Percentiles rank a stretch among this genome's conserved stretches.
Evolutionary conservation across 1,284 basidiomycete species (phyloP).

Genomic region (Leccinum huronense): DNA sequence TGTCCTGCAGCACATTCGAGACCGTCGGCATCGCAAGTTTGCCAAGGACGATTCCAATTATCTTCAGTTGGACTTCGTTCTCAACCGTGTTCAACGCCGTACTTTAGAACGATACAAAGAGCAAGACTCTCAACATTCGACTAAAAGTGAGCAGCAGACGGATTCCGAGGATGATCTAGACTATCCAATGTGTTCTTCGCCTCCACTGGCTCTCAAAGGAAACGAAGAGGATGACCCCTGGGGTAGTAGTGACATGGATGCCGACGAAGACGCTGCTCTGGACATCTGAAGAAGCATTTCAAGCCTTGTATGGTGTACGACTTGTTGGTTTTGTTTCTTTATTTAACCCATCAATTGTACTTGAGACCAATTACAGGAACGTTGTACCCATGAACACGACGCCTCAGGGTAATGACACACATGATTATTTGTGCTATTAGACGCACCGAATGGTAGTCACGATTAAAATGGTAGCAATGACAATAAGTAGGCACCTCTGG

Average conservation of each 20-base stretch:
- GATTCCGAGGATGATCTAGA: conserved; percentile 25
- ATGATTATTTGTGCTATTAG: neutral
- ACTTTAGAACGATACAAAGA: conserved; percentile 47
- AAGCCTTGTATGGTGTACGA: conserved; percentile 23
- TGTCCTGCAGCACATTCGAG: conserved; percentile 67
- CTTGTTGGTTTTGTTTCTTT: conserved; percentile 26
- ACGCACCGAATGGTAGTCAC: conserved; percentile 35
- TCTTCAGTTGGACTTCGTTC: conserved; percentile 75
- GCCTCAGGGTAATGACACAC: neutral
- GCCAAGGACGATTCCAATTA: conserved; percentile 84
- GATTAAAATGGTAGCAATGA: conserved; percentile 38
- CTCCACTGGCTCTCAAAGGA: conserved; percentile 10
- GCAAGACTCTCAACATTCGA: conserved; percentile 21
- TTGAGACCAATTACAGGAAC: conserved; percentile 11
- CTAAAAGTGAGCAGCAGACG: conserved; percentile 16
- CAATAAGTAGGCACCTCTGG: conserved; percentile 25
- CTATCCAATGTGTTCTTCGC: conserved; percentile 30
- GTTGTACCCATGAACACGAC: neutral
- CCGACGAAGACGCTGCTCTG: conserved; percentile 21
- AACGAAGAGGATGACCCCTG: conserved; percentile 28
- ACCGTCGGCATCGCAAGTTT: conserved; percentile 83
- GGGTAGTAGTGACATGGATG: conserved; percentile 23
- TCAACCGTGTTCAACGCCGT: conserved; percentile 71
- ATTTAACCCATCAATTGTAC: conserved; percentile 20
- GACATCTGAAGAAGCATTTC: conserved; percentile 21